Evolutionary conservation across 306 rosid genomes (phyloP), one percentile per base, ranked within the genome.

Genomic region (Cucurbita pepo): DNA sequence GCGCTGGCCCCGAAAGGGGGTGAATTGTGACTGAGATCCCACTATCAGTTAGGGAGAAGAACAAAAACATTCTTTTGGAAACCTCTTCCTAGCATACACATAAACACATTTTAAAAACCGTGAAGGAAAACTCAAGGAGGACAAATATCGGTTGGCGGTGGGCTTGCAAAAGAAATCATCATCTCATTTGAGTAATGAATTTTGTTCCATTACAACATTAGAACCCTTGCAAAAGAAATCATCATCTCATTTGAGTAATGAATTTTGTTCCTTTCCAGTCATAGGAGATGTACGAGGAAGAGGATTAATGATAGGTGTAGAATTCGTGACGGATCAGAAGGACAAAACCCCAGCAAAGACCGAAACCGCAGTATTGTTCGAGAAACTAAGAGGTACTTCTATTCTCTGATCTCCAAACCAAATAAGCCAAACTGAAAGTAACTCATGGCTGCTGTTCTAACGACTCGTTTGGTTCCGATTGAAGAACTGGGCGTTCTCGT

Each of bases 281-380:
- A 87, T 88, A 55, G 96, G 98, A 75, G 86, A 90, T 84, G 91
- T 93, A 64, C 82, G 96, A 76, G 96, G 96, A 78, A 83, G 88
- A 57, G 96, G 96, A 71, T 87, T 92, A 37, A 92, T 92, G 96
- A 83, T 90, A 57, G 96, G 96, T 7, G 21, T 88, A 56, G 98
- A 93, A 74, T 77, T 92, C 5, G 93, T 93, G 4, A 84, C 90
- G 0, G 93, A 88, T 73, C 79, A 75, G 59, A 83, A 75, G 22
- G 84, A 78, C 64, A 90, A 90, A 85, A 90, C 83, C 52, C 91
- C 98, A 21, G 93, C 98, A 43, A 90, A 87, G 86, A 74, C 89
- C 55, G 98, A 92, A 85, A 90, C 98, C 43, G 80, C 77, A 10
- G 81, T 86, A 40, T 45, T 90, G 81, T 88, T 90, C 5, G 96